Evolutionary conservation across 495 filamentous ascomycete species (phyloP), one percentile per base, ranked within the genome.

Genomic region (Acidiella bohemica): DNA sequence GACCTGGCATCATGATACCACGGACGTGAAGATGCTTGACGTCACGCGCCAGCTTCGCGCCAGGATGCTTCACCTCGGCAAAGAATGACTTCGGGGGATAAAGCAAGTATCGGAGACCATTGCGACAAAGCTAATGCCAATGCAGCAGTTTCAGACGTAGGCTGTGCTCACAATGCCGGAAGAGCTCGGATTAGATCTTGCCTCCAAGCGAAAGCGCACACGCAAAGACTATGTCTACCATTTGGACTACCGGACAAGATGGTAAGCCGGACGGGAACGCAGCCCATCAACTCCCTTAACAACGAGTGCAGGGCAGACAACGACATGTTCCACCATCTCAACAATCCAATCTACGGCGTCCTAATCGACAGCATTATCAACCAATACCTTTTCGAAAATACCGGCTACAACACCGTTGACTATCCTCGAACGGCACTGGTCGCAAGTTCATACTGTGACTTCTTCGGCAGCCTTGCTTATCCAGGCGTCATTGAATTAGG

Each of bases 341-440:
- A 53, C 36, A 45, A 49, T 32, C 39, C 41, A 1, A 35, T 47
- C 36, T 49, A 49, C 29, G 36, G 27, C 20, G 31, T 46, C n/a
- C 25, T 52, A n/a, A 41, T 77, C 62, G 88, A 97, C 64, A 85
- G 83, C 4, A 75, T 94, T 46, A 76, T 92, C 51, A 97, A 95
- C 63, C 67, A 76, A 30, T 97, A 90, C 57, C 72, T 97, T 4
- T 85, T 93, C 39, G 64, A 78, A 24, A 62, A 83, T 41, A 93
- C 85, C 57, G 73, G 71, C 16, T 71, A 90, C 44, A 64, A 79
- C 39, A 90, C 86, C 2, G 68, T 75, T 1, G 67, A 66, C 0
- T 79, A 76, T 21, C 59, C 67, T 19, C 77, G 84, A 40, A 80
- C 87, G 36, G 80, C 77, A 19, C 70, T 95, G 14, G 86, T 93